Conservation (phyloP, 345 rosid species). For the Citrus unshiu region DNA sequence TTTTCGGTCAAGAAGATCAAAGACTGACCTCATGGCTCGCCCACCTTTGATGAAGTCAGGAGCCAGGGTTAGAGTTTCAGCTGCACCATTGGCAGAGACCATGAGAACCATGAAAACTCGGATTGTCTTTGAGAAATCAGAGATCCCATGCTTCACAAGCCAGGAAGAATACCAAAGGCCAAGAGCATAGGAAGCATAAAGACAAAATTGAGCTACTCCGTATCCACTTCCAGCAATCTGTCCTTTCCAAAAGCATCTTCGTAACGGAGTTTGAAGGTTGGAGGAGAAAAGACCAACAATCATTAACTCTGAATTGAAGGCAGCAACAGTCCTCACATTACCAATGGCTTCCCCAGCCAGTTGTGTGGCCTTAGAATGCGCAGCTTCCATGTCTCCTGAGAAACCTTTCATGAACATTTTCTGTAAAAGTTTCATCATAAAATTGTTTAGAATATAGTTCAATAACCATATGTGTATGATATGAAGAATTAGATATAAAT, state of each 20-base stretch:
- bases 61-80: constrained; percentile 91
- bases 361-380: constrained; percentile 93
- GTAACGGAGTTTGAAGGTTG: constrained; percentile 72
- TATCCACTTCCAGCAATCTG: constrained; percentile 97
- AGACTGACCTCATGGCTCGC: constrained; percentile 89
- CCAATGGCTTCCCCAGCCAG: constrained; percentile 98
- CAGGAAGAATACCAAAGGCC: constrained; percentile 99
- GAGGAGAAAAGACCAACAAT: constrained; percentile 78
- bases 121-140: constrained; percentile 96
- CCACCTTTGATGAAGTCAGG: constrained; percentile 99
- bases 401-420: constrained; percentile 99
- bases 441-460: not conserved
- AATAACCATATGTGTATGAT: not conserved
- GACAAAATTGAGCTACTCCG: constrained; percentile 90
- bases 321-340: constrained; percentile 92
- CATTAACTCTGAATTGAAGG: constrained; percentile 90
- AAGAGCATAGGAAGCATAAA: constrained; percentile 94
- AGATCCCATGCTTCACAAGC: constrained; percentile 98
- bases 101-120: constrained; percentile 97
- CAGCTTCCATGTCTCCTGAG: constrained; percentile 92
- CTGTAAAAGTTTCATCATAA: constrained; percentile 35
- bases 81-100: constrained; percentile 99
- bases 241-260: constrained; percentile 98
- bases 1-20: constrained; percentile 90
- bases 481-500: constrained; percentile 7